These are phyloP conservation scores for Artemisia argyi DNA, from an alignment of 129 eudicot genomes.

Conservation along the genomic window DNA sequence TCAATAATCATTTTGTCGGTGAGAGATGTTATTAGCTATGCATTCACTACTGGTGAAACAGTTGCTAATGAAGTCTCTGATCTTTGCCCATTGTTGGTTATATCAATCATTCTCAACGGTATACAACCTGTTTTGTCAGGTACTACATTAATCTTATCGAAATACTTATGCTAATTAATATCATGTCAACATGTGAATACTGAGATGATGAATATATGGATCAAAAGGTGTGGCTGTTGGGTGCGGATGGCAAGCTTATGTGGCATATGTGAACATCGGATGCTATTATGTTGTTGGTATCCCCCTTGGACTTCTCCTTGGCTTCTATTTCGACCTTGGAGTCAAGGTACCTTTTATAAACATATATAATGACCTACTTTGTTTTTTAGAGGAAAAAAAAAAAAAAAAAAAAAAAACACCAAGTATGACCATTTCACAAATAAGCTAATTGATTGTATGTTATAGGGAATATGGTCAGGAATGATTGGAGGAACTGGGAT, in stretches of 20 bases:
- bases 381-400: background rate
- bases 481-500: constrained; percentile 86
- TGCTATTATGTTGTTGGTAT: constrained; percentile 86
- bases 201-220: background rate
- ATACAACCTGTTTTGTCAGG: constrained; percentile 91
- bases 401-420: too few relatives aligned
- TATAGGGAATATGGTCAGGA: constrained; percentile 88
- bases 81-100: constrained; percentile 76
- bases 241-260: constrained; percentile 96
- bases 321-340: constrained; percentile 70
- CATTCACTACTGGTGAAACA: constrained; percentile 62
- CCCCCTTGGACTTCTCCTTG: constrained; percentile 77
- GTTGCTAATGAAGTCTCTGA: constrained; percentile 84
- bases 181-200: background rate
- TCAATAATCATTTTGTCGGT: constrained; percentile 47
- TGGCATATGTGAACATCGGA: constrained; percentile 88
- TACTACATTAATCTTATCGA: constrained; percentile 9
- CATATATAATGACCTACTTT: background rate
- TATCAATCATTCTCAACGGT: constrained; percentile 78
- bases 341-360: constrained; percentile 49
- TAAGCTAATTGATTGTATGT: background rate
- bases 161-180: background rate
- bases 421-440: background rate
- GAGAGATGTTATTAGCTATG: constrained; percentile 73
- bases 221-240: constrained; percentile 82